A percentile compares a stretch with the other conserved stretches of the same genome.
These are phyloP conservation scores for Murraya koenigii DNA, from an alignment of 345 rosid species.

Conservation along the genomic window DNA sequence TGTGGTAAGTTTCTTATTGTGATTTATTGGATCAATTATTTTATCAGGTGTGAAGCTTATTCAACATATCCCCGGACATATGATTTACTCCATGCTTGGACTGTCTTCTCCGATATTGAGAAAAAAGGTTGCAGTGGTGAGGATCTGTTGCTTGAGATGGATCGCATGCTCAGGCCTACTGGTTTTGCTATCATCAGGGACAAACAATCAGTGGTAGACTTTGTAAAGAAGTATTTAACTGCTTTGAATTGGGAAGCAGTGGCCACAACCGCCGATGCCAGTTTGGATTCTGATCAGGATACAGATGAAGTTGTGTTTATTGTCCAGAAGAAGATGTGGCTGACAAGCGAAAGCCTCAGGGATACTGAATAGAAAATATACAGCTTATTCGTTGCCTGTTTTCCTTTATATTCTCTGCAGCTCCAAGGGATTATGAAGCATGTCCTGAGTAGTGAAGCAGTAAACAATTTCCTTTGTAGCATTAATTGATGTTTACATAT, in stretches of 20 bases:
- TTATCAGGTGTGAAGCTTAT: conserved; percentile 84
- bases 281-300: conserved; percentile 52
- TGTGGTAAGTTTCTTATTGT: neutral
- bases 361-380: conserved; percentile 46
- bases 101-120: conserved; percentile 58
- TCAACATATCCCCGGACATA: conserved; percentile 93
- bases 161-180: conserved; percentile 83
- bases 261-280: conserved; percentile 41
- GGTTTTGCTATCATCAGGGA: conserved; percentile 78
- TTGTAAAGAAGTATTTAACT: conserved; percentile 56
- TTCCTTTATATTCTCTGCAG: conserved; percentile 12
- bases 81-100: conserved; percentile 84
- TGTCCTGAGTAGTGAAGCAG: conserved; percentile 14
- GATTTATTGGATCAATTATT: conserved; percentile 4
- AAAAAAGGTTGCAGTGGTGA: conserved; percentile 75
- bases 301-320: conserved; percentile 53
- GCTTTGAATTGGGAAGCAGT: conserved; percentile 90
- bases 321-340: conserved; percentile 81
- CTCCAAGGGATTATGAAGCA: conserved; percentile 27
- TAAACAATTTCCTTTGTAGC: conserved; percentile 43
- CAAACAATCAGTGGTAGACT: conserved; percentile 58
- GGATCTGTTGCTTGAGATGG: conserved; percentile 91
- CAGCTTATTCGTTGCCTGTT: neutral
- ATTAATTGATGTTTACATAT: conserved; percentile 27
- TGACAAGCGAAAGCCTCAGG: conserved; percentile 74